Conservation (phyloP, 1,284 basidiomycete species). For the Trichosporon coremiiforme region DNA sequence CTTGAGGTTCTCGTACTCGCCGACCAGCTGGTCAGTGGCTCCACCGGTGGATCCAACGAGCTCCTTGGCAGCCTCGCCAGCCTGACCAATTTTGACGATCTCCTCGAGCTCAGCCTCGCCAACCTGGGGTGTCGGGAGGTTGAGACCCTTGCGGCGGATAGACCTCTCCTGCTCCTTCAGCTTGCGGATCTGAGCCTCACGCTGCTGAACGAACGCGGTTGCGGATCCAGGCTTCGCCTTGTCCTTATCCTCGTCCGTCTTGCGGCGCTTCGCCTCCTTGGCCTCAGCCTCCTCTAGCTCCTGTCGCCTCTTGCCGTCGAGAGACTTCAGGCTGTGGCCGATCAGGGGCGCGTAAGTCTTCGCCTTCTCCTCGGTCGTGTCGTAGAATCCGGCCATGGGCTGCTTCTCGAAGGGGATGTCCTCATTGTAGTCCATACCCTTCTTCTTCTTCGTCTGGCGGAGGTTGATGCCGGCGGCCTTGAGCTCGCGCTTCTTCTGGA, state of each 20-base stretch:
- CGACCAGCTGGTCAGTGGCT: slow-evolving; percentile 81
- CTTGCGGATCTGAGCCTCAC: slow-evolving; percentile 96
- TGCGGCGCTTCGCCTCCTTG: slow-evolving; percentile 77
- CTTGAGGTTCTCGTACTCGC: slow-evolving; percentile 88
- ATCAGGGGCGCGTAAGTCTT: slow-evolving; percentile 83
- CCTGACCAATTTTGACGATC: slow-evolving; percentile 96
- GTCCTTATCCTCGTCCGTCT: slow-evolving; percentile 58
- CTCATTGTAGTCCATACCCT: slow-evolving; percentile 98
- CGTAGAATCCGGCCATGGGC: slow-evolving; percentile 93
- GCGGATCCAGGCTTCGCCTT: slow-evolving; percentile 65
- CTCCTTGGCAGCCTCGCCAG: slow-evolving; percentile 82
- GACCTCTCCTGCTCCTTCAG: slow-evolving; percentile 96
- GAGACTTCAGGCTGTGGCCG: slow-evolving; percentile 81
- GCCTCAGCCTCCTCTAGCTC: slow-evolving; percentile 76
- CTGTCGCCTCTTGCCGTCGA: slow-evolving; percentile 85
- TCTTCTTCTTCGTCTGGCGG: slow-evolving; percentile 84
- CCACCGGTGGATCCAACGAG: slow-evolving; percentile 74
- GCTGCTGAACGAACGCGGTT: slow-evolving; percentile 87
- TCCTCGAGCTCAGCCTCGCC: slow-evolving; percentile 95
- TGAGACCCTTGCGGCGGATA: slow-evolving; percentile 79
- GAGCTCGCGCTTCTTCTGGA: slow-evolving; percentile 97
- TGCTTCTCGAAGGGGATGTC: slow-evolving; percentile 99
- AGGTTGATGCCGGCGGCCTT: slow-evolving; percentile 95
- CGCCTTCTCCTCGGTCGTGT: slow-evolving; percentile 92
- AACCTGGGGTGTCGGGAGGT: slow-evolving; percentile 87